Percentiles rank a stretch among this genome's conserved stretches.
These are phyloP conservation scores for Podospora pseudoanserina DNA, from an alignment of 495 filamentous ascomycete species.

Conservation along the genomic window DNA sequence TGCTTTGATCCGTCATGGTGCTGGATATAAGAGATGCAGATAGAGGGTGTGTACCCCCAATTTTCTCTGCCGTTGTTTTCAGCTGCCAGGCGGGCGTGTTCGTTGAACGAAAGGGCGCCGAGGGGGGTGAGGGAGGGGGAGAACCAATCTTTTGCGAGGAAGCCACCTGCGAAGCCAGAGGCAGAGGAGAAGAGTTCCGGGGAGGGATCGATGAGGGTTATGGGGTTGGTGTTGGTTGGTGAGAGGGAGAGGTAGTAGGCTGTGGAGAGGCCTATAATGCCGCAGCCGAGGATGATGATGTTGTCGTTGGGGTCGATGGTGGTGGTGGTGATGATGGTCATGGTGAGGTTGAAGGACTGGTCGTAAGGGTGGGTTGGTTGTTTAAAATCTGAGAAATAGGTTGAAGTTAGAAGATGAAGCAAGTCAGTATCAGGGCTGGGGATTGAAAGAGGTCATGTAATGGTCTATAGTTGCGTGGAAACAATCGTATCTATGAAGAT, in stretches of 20 bases:
- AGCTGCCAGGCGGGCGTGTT: constrained; percentile 62
- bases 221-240: constrained; percentile 45
- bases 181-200: constrained; percentile 64
- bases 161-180: constrained; percentile 71
- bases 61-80: constrained; percentile 54
- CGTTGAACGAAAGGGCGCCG: constrained; percentile 63
- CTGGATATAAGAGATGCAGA: constrained; percentile 52
- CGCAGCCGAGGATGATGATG: constrained; percentile 72
- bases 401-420: background rate
- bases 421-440: background rate
- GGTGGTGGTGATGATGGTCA: background rate
- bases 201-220: constrained; percentile 68
- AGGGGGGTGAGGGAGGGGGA: constrained; percentile 49
- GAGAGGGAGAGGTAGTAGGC: constrained; percentile 68
- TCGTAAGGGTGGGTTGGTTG: background rate
- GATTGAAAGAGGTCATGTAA: background rate
- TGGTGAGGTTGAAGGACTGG: background rate
- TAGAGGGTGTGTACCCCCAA: constrained; percentile 69
- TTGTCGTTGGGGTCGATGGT: constrained; percentile 24
- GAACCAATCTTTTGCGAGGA: constrained; percentile 74
- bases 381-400: background rate
- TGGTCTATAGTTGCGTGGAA: background rate
- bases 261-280: constrained; percentile 75
- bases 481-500: no score
- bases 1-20: constrained; percentile 20